Evolutionary conservation across 768 basidiomycete genomes (phyloP).

Genomic region (Tricholoma matsutake): DNA sequence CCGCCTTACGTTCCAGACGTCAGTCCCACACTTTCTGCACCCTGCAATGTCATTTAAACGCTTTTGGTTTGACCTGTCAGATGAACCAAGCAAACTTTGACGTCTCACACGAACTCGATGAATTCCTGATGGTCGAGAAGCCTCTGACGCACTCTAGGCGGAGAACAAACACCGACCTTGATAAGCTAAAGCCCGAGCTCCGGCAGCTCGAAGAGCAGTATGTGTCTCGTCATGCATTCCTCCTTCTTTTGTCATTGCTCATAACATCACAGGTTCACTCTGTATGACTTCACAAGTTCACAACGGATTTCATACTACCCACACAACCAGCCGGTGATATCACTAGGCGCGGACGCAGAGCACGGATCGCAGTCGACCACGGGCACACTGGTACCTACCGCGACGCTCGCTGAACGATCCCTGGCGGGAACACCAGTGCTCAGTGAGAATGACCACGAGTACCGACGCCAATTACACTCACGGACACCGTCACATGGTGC

Average conservation of each 20-base stretch:
- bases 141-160: constrained; percentile 94
- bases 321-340: constrained; percentile 63
- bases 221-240: constrained; percentile 20
- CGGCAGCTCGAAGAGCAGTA: constrained; percentile 92
- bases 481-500: constrained; percentile 3
- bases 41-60: not conserved
- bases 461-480: constrained; percentile 18
- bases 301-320: constrained; percentile 85
- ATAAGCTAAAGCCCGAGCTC: constrained; percentile 88
- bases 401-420: constrained; percentile 48
- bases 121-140: constrained; percentile 96
- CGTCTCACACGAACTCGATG: constrained; percentile 94
- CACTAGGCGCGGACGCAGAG: constrained; percentile 39
- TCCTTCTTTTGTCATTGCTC: not conserved
- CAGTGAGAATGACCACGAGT: constrained; percentile 27
- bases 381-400: constrained; percentile 41
- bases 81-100: constrained; percentile 98
- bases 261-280: constrained; percentile 62
- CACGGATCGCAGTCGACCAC: constrained; percentile 39
- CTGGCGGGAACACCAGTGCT: constrained; percentile 42
- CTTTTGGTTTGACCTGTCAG: constrained; percentile 38
- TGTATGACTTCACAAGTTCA: constrained; percentile 79
- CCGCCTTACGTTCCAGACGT: constrained; percentile 94
- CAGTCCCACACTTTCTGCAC: constrained; percentile 32
- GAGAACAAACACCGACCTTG: constrained; percentile 80